phyloP scores from a whole-genome alignment of 768 basidiomycete genomes.

The Postia placenta region DNA sequence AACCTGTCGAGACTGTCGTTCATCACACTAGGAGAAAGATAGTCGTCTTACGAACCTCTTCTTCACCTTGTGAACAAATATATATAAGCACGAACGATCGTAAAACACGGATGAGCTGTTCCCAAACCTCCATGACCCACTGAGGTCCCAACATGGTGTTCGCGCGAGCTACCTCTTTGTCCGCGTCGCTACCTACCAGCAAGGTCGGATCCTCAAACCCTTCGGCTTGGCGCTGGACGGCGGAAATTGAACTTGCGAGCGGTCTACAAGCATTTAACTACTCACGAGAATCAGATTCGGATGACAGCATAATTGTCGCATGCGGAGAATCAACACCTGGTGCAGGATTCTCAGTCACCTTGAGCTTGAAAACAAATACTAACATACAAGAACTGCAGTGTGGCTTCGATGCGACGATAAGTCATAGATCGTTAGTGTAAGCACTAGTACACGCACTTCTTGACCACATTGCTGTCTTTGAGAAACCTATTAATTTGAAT shows the following conservation, averaged over 20 bases:
- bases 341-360: background rate
- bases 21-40: background rate
- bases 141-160: slow-evolving; percentile 37
- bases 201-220: slow-evolving; percentile 46
- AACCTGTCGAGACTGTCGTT: slow-evolving; percentile 27
- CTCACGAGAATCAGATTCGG: slow-evolving; percentile 61
- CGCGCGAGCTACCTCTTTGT: slow-evolving; percentile 55
- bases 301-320: slow-evolving; percentile 71
- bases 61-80: slow-evolving; percentile 30
- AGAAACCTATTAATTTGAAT: slow-evolving; percentile 57
- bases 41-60: slow-evolving; percentile 20
- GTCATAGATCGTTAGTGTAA: background rate
- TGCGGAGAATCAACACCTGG: slow-evolving; percentile 67
- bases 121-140: slow-evolving; percentile 25
- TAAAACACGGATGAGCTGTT: no score
- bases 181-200: slow-evolving; percentile 39
- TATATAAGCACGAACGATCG: background rate
- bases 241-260: background rate
- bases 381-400: slow-evolving; percentile 37
- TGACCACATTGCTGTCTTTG: slow-evolving; percentile 56
- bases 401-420: slow-evolving; percentile 30
- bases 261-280: slow-evolving; percentile 1
- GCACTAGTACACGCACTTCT: slow-evolving; percentile 45
- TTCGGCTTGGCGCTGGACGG: slow-evolving; percentile 33
- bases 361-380: background rate